Evolutionary conservation across 2,329 filamentous ascomycete species (phyloP).

Genomic region (Colletotrichum echinochloae): DNA sequence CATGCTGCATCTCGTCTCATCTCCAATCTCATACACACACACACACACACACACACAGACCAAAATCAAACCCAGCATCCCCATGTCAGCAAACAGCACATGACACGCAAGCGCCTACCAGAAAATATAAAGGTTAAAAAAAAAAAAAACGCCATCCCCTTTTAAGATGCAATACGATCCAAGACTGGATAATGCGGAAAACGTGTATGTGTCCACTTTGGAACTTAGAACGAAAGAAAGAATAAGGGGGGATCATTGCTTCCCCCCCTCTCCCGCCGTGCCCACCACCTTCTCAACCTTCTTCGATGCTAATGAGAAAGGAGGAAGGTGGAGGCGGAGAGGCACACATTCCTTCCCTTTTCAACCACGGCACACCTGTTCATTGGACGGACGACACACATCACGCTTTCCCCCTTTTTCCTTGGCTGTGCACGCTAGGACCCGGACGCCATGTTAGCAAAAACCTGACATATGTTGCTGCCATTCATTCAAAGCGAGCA

Average conservation of each 20-base stretch:
- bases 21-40: background rate
- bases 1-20: background rate
- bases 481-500: conserved; percentile 33
- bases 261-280: background rate
- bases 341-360: conserved; percentile 23
- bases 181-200: background rate
- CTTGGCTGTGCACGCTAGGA: background rate
- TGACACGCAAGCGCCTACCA: background rate
- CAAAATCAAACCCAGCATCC: conserved; percentile 20
- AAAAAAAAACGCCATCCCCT: no score
- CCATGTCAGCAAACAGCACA: conserved; percentile 25
- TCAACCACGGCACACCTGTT: conserved; percentile 2
- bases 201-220: background rate
- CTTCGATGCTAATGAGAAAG: background rate
- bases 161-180: background rate
- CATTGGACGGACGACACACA: conserved; percentile 25
- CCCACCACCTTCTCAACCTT: background rate
- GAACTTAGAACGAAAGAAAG: background rate
- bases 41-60: background rate
- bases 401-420: background rate
- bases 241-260: no score
- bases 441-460: background rate
- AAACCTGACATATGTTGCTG: conserved; percentile 36
- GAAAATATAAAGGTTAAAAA: background rate
- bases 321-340: background rate